Evolutionary conservation across 2,329 filamentous ascomycete species (phyloP).

Genomic region (Colletotrichum endophyticum): DNA sequence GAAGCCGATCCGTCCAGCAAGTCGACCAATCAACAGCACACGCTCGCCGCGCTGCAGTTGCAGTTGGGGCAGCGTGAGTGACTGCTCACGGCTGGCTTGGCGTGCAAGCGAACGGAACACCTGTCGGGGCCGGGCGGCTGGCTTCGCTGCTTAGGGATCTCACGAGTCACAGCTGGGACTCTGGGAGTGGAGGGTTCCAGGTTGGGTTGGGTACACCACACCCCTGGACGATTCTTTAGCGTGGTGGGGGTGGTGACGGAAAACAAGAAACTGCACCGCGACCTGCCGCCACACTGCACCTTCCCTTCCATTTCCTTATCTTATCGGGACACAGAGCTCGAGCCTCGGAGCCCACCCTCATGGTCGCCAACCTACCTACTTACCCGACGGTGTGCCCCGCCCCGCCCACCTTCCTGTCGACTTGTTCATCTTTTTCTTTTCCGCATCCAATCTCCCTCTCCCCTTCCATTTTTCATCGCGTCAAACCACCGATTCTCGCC

Average conservation of each 20-base stretch:
- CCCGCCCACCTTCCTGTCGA: neutral
- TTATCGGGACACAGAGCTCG: neutral
- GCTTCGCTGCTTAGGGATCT: neutral
- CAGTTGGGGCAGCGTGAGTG: neutral
- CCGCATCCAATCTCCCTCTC: neutral
- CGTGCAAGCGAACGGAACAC: neutral
- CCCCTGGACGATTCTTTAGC: neutral
- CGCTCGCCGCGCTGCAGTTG: neutral
- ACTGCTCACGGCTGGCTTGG: neutral
- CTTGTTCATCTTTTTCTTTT: neutral
- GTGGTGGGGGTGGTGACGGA: neutral
- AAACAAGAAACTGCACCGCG: neutral
- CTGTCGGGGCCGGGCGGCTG: neutral
- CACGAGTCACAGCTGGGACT: too few species aligned
- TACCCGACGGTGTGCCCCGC: neutral
- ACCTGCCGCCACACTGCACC: neutral
- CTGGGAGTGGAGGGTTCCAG: too few species aligned
- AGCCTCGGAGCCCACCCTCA: neutral
- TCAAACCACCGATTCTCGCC: neutral
- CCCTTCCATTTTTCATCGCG: neutral
- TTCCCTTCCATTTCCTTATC: neutral
- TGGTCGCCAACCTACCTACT: neutral
- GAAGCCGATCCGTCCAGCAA: neutral
- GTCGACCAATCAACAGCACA: neutral
- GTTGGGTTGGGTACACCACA: too few species aligned